Conservation (phyloP, 176 grass and related monocot species). For the Lolium multiflorum region DNA sequence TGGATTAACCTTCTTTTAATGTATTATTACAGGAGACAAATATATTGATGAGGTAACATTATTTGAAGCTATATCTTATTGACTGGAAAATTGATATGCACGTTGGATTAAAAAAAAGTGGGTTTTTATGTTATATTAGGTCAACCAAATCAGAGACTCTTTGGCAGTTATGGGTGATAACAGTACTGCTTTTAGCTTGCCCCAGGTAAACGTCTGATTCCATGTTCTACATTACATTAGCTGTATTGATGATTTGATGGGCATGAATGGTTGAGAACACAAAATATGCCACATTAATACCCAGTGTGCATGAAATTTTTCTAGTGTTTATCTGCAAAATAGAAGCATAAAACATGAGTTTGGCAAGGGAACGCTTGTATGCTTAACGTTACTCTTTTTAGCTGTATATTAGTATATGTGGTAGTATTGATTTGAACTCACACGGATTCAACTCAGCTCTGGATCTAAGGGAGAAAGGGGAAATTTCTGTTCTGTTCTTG, state of each 20-base stretch:
- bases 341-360: background rate
- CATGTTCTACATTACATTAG: constrained; percentile 12
- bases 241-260: constrained; percentile 32
- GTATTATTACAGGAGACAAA: constrained; percentile 73
- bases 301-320: constrained; percentile 10
- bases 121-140: constrained; percentile 54
- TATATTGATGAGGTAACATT: constrained; percentile 84
- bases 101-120: constrained; percentile 30
- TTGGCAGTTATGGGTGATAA: constrained; percentile 89
- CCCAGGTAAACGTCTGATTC: constrained; percentile 56
- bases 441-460: too few species aligned
- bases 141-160: constrained; percentile 97
- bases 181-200: constrained; percentile 94
- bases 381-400: constrained; percentile 4
- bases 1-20: constrained; percentile 45
- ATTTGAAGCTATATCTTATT: constrained; percentile 30
- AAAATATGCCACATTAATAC: background rate
- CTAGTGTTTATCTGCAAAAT: background rate
- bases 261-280: background rate
- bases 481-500: too few species aligned
- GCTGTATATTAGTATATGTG: background rate
- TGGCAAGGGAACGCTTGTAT: background rate
- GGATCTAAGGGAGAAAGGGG: too few species aligned
- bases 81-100: constrained; percentile 35
- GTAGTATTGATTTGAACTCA: too few species aligned